Base-by-base conservation (phyloP, 257 asterid genomes). In the Asclepias syriaca region DNA sequence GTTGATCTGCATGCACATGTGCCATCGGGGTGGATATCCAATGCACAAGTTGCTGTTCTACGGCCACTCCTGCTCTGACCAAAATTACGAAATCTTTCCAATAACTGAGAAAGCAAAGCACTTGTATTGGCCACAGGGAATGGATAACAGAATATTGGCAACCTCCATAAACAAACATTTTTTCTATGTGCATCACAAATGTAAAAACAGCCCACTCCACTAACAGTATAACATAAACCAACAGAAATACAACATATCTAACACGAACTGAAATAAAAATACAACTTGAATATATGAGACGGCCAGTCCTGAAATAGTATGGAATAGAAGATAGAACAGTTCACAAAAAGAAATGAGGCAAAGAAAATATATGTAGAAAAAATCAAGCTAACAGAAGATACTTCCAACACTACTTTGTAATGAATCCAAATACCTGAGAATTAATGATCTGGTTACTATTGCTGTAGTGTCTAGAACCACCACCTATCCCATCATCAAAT, bases 1-100 rank as follows among this genome's bases (percentile, higher is more conserved):
- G 82, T 82, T 61, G 91, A 77, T 53, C 83, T 88, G 79, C 98
- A 93, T 34, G 89, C 84, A 81, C 98, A 93, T 73, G 95, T 78
- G 57, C 96, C 88, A 77, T 81, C 87, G 15, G 83, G 69, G 84
- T 93, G 98, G 71, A 90, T 77, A 65, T 97, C 95, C 57, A 87
- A 80, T 55, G 97, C 91, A 78, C 98, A 93, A 66, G 74, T 77
- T 59, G 82, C 76, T 68, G 79, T 77, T 75, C 81, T 82, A 74
- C 77, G 88, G 75, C 81, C 81, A 10, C 68, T 76, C 71, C 82
- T 74, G 78, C 75, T 84, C 72, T 75, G 83, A 63, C 83, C 81
- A 49, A 19, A 46, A 55, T 88, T 90, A 13, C 84, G 86, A 70
- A 85, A 85, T 73, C 91, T 84, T 84, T 81, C 96, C 96, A 89